A percentile compares a stretch with the other conserved stretches of the same genome.
These are phyloP conservation scores for Blastocystis sp. DNA, from an alignment of 352 stramenopile genomes.

Conservation along the genomic window DNA sequence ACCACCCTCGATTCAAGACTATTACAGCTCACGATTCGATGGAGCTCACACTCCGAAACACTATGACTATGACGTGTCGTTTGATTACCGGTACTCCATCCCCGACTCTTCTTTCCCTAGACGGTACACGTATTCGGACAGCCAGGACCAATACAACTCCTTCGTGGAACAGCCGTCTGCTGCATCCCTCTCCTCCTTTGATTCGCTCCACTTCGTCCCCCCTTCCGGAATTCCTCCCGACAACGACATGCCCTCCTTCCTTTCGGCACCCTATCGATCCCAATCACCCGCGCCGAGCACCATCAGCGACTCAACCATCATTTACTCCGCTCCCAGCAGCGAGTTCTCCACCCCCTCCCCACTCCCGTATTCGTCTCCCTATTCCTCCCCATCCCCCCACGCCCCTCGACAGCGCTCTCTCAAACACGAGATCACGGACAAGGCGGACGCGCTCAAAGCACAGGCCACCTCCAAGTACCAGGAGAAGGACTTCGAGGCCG, in stretches of 20 bases:
- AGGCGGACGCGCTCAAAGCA: constrained; percentile 7
- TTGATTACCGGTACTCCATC: neutral
- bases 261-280: neutral
- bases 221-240: neutral
- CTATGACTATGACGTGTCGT: neutral
- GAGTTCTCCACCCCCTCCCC: neutral
- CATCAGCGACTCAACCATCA: constrained; percentile 39
- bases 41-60: neutral
- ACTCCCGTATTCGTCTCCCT: neutral
- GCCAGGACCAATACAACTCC: neutral
- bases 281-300: neutral
- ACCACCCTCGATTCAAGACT: neutral
- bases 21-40: neutral
- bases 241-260: constrained; percentile 45
- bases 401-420: neutral
- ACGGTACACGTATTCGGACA: neutral
- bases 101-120: neutral
- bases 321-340: neutral
- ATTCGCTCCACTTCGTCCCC: constrained; percentile 23
- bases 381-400: neutral
- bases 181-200: neutral
- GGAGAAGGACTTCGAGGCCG: constrained; percentile 22
- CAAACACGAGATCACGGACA: constrained; percentile 44
- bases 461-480: constrained; percentile 14
- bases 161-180: too few relatives aligned